Base-by-base conservation (phyloP, 2,329 filamentous ascomycete genomes). In the Chaetoscypha palmicola region DNA sequence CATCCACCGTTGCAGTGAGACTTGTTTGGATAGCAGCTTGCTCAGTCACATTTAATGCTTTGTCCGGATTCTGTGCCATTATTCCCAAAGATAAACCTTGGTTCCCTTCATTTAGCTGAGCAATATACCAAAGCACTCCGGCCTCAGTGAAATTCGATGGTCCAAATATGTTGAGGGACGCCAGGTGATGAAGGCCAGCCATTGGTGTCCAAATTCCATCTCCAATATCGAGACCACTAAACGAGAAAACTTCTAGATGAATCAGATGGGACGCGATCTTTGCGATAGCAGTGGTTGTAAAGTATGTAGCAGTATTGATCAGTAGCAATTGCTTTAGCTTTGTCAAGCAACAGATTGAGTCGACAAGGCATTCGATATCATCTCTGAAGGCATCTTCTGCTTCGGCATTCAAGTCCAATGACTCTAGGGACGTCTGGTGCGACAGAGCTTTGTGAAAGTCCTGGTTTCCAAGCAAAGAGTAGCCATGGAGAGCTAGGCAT, bases 251-350 rank as follows among this genome's bases (percentile, higher is more conserved):
- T 50, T 80, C 74, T 0, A 85, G 66, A 12, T 66, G 45, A 19
- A 21, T 24, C 5, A 61, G 61, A 8, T 65, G 58, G 1, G 58
- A 47, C 19, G 71, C 66, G 12, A 84, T 65, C 2, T 54, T 54
- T 9, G 64, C 58, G 24, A 83, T 64, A 30, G 81, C 71, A 7
- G 65, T 59, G 5, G 70, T 63, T 0, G 62, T 66, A 46, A 82
- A 71, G 38, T 68, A 68, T 31, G 77, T 70, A 2, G 67, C 71
- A 3, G 76, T 67, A 22, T 71, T 66, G 23, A 70, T 66, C 1
- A 81, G 60, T 28, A 74, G 68, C 2, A 84, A 65, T 16, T 71
- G 66, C 19, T 66, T 70, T 12, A 84, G 67, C 7, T 73, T 64
- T 16, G 59, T 67, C 16, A 81, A 63, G 21, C 65, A 62, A 49